Base-by-base conservation (phyloP, 1,284 basidiomycete genomes). In the Volvariella volvacea region DNA sequence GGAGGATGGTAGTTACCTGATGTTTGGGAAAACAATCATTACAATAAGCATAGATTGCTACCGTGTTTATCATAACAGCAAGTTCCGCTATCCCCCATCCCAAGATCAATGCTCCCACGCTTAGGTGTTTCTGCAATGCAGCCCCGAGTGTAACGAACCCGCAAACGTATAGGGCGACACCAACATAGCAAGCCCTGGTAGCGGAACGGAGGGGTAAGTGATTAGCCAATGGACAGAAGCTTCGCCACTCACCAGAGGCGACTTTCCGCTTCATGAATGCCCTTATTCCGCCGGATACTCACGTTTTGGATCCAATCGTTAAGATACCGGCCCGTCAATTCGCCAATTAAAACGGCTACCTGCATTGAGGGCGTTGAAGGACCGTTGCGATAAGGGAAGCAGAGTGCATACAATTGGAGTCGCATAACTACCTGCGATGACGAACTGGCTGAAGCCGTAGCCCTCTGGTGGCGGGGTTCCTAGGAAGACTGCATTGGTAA, bases 401-500 rank as follows among this genome's bases (percentile, higher is more conserved):
- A n/a, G n/a, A n/a, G n/a, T n/a, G 48, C 68, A 28, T 44, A 82
- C 79, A 47, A 85, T 79, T 1, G 83, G 81, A 7, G 83, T 83
- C 9, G 68, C 78, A 54, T 85, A 84, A 15, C 59, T 61, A 31
- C 76, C 80, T 16, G 80, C 71, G 42, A 79, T 71, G 14, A 66
- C 68, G 54, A 72, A 70, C 46, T 65, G 65, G 40, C 58, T 67
- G 56, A 79, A 77, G 1, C 75, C 80, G 49, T 74, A 85, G 0
- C 84, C 83, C 9, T 71, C 58, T 0, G 79, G 80, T 0, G 65
- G 59, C 0, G 81, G 80, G 0, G 64, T 65, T 1, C 74, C 78
- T 14, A 86, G 62, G 63, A 87, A 85, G 4, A 86, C 80, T 0
- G 76, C 79, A 42, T 81, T 83, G 3, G 86, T 88, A 2, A 74